A percentile compares a stretch with the other conserved stretches of the same genome.
Conservation (phyloP, 805 yeast species). For the Lipomyces starkeyi region DNA sequence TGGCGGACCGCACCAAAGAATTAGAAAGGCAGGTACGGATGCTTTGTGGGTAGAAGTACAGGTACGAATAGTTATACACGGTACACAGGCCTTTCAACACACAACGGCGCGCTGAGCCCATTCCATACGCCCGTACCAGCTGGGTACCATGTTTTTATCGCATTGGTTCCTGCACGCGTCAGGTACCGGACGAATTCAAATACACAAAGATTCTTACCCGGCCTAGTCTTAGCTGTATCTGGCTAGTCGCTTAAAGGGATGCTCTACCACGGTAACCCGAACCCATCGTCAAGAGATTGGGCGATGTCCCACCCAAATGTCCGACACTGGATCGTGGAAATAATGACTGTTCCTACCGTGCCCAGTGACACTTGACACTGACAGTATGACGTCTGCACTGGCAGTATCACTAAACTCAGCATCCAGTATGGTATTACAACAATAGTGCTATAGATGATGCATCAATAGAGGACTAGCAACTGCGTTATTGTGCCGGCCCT, state of each 20-base stretch:
- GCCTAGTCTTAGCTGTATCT: neutral
- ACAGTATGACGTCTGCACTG: neutral
- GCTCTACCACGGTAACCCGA: neutral
- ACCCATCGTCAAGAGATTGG: neutral
- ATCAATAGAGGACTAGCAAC: no score
- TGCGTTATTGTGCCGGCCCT: no score
- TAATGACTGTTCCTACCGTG: neutral
- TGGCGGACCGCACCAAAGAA: neutral
- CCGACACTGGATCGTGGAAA: no score
- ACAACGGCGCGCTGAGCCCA: neutral
- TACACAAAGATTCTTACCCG: neutral
- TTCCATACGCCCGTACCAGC: no score
- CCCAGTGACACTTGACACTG: slow-evolving; percentile 1
- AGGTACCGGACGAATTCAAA: neutral
- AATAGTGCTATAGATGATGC: no score
- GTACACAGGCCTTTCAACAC: neutral
- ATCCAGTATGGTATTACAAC: no score
- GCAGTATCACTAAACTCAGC: no score
- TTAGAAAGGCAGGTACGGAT: neutral
- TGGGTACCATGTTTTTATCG: neutral
- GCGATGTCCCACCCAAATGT: no score
- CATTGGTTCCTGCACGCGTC: neutral
- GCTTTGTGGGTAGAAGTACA: neutral
- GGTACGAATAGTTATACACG: neutral
- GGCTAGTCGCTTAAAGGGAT: neutral